Conservation (phyloP, 148 eudicot genomes). For the Cornus kousa region DNA sequence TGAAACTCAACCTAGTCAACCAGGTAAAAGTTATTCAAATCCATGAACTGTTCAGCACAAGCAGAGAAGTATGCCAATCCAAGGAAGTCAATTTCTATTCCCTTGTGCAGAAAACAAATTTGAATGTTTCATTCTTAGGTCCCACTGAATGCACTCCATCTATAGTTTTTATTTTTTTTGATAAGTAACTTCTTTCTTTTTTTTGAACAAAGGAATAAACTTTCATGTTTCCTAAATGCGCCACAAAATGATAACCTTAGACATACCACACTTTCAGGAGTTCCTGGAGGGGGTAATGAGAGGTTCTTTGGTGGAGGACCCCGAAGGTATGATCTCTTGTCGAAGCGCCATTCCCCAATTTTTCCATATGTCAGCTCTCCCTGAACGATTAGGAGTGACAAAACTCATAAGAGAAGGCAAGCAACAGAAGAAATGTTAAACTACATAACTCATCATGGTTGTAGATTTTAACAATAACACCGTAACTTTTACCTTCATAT, state of each 20-base stretch:
- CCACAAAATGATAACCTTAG: neutral
- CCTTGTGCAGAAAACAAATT: neutral
- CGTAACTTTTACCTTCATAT: constrained; percentile 32
- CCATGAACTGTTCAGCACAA: neutral
- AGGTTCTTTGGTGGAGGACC: constrained; percentile 48
- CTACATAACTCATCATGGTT: neutral
- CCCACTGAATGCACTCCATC: neutral
- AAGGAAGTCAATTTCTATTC: neutral
- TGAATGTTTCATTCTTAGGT: neutral
- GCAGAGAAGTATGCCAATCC: neutral
- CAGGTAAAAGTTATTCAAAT: too few relatives aligned
- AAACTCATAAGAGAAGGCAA: neutral
- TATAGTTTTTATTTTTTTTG: neutral
- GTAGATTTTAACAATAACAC: neutral
- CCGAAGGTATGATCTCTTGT: constrained; percentile 34
- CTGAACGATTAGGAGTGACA: constrained; percentile 5
- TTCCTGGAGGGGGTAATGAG: constrained; percentile 44
- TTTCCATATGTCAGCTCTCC: constrained; percentile 41
- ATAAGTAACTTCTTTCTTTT: too few relatives aligned
- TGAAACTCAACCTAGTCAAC: too few relatives aligned
- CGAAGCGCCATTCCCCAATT: constrained; percentile 50
- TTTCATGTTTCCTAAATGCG: neutral
- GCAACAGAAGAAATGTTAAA: neutral
- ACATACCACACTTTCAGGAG: constrained; percentile 51
- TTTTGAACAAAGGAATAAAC: neutral